phyloP scores from a whole-genome alignment of 306 rosid species.

The Cicer arietinum region DNA sequence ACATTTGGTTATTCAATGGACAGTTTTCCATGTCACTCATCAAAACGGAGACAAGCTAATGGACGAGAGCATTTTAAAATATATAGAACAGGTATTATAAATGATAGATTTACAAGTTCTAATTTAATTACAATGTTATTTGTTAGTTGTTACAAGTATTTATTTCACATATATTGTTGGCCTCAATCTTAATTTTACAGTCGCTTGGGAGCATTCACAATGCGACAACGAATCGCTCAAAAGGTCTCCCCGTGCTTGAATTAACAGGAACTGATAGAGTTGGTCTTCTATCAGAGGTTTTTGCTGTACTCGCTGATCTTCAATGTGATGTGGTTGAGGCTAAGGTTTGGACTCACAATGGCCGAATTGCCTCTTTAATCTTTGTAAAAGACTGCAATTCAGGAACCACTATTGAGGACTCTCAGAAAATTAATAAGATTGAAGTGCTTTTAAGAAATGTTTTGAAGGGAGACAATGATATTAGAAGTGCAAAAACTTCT shows the following conservation, averaged over 20 bases:
- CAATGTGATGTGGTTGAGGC: constrained; percentile 91
- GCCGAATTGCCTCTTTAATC: constrained; percentile 82
- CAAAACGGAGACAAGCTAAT: constrained; percentile 79
- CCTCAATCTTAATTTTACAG: constrained; percentile 47
- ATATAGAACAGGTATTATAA: constrained; percentile 81
- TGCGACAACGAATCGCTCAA: constrained; percentile 48
- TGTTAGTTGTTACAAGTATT: not conserved
- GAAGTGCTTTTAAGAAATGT: constrained; percentile 81
- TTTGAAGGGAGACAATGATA: constrained; percentile 83
- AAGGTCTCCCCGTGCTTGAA: constrained; percentile 74
- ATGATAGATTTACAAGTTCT: not conserved
- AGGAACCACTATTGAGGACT: constrained; percentile 76
- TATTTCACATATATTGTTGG: not conserved
- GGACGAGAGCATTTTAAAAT: constrained; percentile 71
- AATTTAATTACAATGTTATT: not conserved
- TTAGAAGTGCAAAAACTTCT: constrained; percentile 76
- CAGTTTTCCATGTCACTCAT: constrained; percentile 95
- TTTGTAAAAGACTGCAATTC: constrained; percentile 70
- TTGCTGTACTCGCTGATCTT: constrained; percentile 86
- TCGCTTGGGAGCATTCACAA: constrained; percentile 72
- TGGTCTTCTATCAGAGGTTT: constrained; percentile 90
- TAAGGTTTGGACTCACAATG: constrained; percentile 96
- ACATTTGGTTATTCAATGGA: constrained; percentile 30
- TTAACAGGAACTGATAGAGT: constrained; percentile 90
- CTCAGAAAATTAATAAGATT: constrained; percentile 64